Evolutionary conservation across 2,329 filamentous ascomycete genomes (phyloP).

Genomic region (Domatiomyces globalis): DNA sequence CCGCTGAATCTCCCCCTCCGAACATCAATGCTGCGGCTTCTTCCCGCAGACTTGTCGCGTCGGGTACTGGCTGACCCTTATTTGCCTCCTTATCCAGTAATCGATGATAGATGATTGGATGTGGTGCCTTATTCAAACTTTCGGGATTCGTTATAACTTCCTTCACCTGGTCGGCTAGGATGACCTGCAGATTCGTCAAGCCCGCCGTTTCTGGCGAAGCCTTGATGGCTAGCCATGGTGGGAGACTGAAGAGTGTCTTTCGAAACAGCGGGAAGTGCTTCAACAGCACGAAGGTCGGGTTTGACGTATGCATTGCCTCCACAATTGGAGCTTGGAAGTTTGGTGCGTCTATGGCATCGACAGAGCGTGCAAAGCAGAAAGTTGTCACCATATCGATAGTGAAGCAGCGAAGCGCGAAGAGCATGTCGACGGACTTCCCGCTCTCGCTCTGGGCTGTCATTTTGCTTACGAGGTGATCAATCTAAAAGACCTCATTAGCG

Average conservation of each 20-base stretch:
- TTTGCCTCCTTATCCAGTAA: conserved; percentile 12
- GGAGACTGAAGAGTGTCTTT: conserved; percentile 25
- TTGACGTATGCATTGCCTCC: conserved; percentile 16
- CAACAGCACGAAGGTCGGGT: conserved; percentile 13
- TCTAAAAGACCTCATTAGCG: conserved; percentile 1
- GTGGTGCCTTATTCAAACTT: conserved; percentile 13
- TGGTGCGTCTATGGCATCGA: conserved; percentile 15
- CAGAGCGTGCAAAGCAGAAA: conserved; percentile 17
- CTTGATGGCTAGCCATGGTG: conserved; percentile 23
- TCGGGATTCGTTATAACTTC: conserved; percentile 15
- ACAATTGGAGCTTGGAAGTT: conserved; percentile 16
- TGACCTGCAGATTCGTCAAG: conserved; percentile 9
- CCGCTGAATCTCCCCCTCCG: conserved; percentile 24
- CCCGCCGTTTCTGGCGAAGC: conserved; percentile 9
- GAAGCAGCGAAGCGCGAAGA: conserved; percentile 21
- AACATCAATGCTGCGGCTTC: conserved; percentile 21
- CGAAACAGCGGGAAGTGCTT: conserved; percentile 22
- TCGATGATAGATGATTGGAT: conserved; percentile 24
- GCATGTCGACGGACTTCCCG: conserved; percentile 20
- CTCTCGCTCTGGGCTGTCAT: conserved; percentile 17
- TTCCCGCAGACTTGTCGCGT: conserved; percentile 17
- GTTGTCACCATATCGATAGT: conserved; percentile 18
- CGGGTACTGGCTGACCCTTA: not conserved
- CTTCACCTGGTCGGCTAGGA: conserved; percentile 9
- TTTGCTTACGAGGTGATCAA: conserved; percentile 11